A percentile compares a stretch with the other conserved stretches of the same genome.
Evolutionary conservation across 192 early-diverging fungal species (phyloP).

Genomic region (Dispira parvispora): DNA sequence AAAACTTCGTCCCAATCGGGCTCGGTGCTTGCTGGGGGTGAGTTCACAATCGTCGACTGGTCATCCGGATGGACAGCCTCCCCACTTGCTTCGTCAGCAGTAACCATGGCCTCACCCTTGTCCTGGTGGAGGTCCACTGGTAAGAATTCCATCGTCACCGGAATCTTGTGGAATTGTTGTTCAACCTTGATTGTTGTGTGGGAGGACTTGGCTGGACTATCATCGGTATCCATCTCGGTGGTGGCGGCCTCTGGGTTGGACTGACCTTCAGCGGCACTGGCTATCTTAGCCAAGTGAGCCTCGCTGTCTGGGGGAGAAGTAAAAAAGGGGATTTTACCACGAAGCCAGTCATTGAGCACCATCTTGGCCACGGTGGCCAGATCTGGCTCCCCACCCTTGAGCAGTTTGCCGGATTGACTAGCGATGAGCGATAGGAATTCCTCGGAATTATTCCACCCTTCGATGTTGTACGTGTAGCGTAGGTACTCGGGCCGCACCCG

Average conservation of each 20-base stretch:
- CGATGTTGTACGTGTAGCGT: conserved; percentile 77
- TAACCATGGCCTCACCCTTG: conserved; percentile 33
- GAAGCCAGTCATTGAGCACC: conserved; percentile 96
- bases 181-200: conserved; percentile 38
- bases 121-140: conserved; percentile 61
- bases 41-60: conserved; percentile 17
- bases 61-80: conserved; percentile 26
- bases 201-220: not conserved
- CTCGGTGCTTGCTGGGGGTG: conserved; percentile 21
- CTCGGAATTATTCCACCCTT: conserved; percentile 65
- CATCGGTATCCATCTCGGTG: conserved; percentile 7
- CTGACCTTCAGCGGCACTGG: conserved; percentile 19
- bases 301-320: conserved; percentile 51
- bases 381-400: conserved; percentile 97
- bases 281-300: conserved; percentile 1
- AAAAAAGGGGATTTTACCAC: conserved; percentile 94
- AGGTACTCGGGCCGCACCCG: conserved; percentile 85
- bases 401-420: conserved; percentile 68
- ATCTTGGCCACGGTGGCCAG: conserved; percentile 80
- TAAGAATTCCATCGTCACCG: conserved; percentile 66
- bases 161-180: conserved; percentile 86
- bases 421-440: conserved; percentile 88
- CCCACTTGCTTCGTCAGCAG: conserved; percentile 21
- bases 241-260: conserved; percentile 18
- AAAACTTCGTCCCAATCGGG: conserved; percentile 83